These are phyloP conservation scores for Cichorium intybus DNA, from an alignment of 140 eudicot genomes.

Conservation along the genomic window DNA sequence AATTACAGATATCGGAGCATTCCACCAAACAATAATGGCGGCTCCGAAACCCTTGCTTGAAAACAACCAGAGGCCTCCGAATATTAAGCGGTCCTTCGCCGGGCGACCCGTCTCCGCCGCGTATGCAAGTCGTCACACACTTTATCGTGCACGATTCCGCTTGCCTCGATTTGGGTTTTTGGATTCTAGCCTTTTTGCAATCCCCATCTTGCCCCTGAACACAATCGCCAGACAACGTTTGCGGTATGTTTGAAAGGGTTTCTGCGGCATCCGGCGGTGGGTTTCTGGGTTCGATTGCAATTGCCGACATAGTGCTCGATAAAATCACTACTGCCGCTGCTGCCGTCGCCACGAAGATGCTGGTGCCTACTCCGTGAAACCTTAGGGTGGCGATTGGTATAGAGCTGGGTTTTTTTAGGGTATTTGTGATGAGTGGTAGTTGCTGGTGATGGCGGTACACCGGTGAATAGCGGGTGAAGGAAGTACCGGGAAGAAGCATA, in stretches of 20 bases:
- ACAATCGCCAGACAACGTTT: slow-evolving; percentile 60
- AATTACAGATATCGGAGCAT: slow-evolving; percentile 91
- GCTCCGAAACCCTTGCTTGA: slow-evolving; percentile 84
- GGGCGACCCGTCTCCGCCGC: slow-evolving; percentile 85
- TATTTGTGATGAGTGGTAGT: slow-evolving; percentile 4
- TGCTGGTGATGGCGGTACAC: slow-evolving; percentile 12
- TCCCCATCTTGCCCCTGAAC: slow-evolving; percentile 38
- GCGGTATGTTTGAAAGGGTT: slow-evolving; percentile 78
- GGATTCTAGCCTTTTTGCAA: slow-evolving; percentile 73
- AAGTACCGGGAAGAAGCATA: slow-evolving; percentile 16
- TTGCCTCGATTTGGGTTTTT: slow-evolving; percentile 76
- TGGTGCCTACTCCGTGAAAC: not conserved
- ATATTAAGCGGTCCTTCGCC: slow-evolving; percentile 95
- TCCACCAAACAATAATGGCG: slow-evolving; percentile 89
- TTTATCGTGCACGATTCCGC: slow-evolving; percentile 83
- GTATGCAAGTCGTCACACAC: slow-evolving; percentile 80
- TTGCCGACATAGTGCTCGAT: slow-evolving; percentile 19
- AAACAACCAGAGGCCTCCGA: slow-evolving; percentile 79
- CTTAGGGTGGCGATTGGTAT: slow-evolving; percentile 6
- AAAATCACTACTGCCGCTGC: slow-evolving; percentile 27
- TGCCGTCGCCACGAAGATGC: slow-evolving; percentile 5
- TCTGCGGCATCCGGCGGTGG: slow-evolving; percentile 48
- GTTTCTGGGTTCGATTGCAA: slow-evolving; percentile 21
- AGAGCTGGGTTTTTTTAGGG: slow-evolving; percentile 16
- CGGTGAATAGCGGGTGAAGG: slow-evolving; percentile 25